Conservation (phyloP, 352 stramenopile genomes). For the Phytophthora pseudosyringae region DNA sequence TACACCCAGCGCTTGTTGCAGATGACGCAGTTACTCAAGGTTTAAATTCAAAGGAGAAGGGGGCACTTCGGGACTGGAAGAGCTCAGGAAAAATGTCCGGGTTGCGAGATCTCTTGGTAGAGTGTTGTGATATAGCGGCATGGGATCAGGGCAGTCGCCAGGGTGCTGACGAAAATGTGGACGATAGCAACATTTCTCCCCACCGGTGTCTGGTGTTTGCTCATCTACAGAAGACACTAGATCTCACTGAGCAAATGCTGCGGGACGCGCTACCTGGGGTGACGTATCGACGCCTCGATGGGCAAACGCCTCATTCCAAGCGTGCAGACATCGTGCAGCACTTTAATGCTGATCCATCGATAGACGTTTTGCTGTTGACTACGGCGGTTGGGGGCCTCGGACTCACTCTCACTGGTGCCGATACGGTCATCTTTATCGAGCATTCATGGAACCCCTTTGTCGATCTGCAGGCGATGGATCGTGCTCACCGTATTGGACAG, state of each 20-base stretch:
- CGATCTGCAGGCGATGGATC: slow-evolving; percentile 94
- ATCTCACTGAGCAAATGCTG: slow-evolving; percentile 93
- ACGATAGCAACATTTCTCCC: slow-evolving; percentile 41
- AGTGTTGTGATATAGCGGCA: slow-evolving; percentile 59
- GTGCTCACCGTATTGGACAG: slow-evolving; percentile 83
- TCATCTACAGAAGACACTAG: slow-evolving; percentile 93
- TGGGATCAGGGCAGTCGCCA: slow-evolving; percentile 25
- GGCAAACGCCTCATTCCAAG: slow-evolving; percentile 73
- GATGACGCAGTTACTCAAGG: slow-evolving; percentile 27
- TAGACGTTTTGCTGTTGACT: slow-evolving; percentile 96
- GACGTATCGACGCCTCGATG: slow-evolving; percentile 93
- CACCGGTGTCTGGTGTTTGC: slow-evolving; percentile 97
- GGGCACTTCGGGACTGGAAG: slow-evolving; percentile 55
- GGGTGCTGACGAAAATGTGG: slow-evolving; percentile 5
- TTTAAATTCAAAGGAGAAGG: slow-evolving; percentile 40
- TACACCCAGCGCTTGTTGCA: slow-evolving; percentile 92
- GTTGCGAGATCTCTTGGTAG: slow-evolving; percentile 78
- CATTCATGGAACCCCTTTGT: slow-evolving; percentile 98
- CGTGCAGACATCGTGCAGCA: slow-evolving; percentile 84
- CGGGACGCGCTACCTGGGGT: slow-evolving; percentile 63
- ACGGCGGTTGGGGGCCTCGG: slow-evolving; percentile 95
- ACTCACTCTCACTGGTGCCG: slow-evolving; percentile 96
- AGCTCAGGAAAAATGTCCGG: slow-evolving; percentile 93
- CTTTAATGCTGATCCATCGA: slow-evolving; percentile 94
- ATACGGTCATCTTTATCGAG: slow-evolving; percentile 98